These are phyloP conservation scores for Colletotrichum sp. DNA, from an alignment of 2,329 filamentous ascomycete genomes.

Conservation along the genomic window DNA sequence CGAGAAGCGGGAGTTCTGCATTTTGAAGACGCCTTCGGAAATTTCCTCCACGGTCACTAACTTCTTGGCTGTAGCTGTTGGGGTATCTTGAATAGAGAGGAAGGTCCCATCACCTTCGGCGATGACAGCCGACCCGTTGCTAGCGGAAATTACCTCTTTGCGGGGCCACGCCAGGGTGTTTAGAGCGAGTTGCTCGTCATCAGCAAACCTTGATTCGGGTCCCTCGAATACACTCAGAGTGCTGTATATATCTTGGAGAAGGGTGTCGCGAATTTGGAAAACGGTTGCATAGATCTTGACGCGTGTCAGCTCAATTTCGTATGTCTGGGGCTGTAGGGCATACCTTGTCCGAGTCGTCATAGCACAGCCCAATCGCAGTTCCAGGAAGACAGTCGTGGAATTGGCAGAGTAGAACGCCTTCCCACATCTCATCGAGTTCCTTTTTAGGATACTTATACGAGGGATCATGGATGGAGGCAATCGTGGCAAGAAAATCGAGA, in stretches of 20 bases:
- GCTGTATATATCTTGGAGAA: background rate
- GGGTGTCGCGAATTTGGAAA: background rate
- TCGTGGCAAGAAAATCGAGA: constrained; percentile 67
- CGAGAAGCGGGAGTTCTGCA: constrained; percentile 59
- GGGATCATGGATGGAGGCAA: constrained; percentile 60
- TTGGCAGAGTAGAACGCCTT: constrained; percentile 68
- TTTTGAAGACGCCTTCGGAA: constrained; percentile 54
- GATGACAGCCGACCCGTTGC: constrained; percentile 25
- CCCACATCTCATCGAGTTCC: constrained; percentile 72
- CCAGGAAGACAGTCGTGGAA: constrained; percentile 75
- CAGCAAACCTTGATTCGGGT: constrained; percentile 53
- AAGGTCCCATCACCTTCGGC: constrained; percentile 28
- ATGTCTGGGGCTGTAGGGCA: background rate
- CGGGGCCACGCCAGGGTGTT: constrained; percentile 69
- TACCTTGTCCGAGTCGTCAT: constrained; percentile 68
- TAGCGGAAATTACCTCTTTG: constrained; percentile 52
- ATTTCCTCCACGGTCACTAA: constrained; percentile 47
- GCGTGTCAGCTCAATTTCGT: background rate
- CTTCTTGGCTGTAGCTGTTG: background rate
- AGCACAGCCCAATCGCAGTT: constrained; percentile 73
- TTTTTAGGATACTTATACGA: constrained; percentile 70
- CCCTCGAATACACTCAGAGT: background rate
- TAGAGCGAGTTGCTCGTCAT: constrained; percentile 62
- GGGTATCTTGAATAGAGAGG: constrained; percentile 25
- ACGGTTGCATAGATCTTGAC: background rate